These are phyloP conservation scores for Peterozyma toletana DNA, from an alignment of 805 yeast species.

Conservation along the genomic window DNA sequence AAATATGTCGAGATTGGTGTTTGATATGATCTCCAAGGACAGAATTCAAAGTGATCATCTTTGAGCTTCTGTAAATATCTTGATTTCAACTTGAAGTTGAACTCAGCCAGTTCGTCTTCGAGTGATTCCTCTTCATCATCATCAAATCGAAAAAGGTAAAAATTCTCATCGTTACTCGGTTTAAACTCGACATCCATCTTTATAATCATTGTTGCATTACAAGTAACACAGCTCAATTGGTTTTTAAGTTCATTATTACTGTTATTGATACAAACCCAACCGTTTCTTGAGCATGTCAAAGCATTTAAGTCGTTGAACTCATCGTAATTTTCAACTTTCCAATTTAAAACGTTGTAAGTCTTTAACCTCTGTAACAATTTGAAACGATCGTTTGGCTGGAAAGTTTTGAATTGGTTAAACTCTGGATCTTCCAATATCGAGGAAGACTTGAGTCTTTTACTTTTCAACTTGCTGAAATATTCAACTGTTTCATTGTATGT, in stretches of 20 bases:
- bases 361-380: constrained; percentile 31
- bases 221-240: constrained; percentile 24
- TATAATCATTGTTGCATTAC: constrained; percentile 22
- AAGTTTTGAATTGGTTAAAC: constrained; percentile 11
- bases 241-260: constrained; percentile 21
- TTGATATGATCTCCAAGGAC: constrained; percentile 15
- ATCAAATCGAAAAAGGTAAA: constrained; percentile 2
- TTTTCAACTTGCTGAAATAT: constrained; percentile 6
- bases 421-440: constrained; percentile 4
- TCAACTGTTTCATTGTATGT: constrained; percentile 6
- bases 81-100: background rate
- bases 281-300: constrained; percentile 39
- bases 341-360: constrained; percentile 37
- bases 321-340: constrained; percentile 28
- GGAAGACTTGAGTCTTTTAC: background rate
- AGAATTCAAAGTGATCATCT: constrained; percentile 12
- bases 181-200: constrained; percentile 14
- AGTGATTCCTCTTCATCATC: constrained; percentile 13
- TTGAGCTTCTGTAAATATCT: constrained; percentile 1
- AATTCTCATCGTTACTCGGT: constrained; percentile 5
- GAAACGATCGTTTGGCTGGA: constrained; percentile 30
- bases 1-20: constrained; percentile 13
- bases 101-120: constrained; percentile 15
- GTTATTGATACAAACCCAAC: constrained; percentile 37
- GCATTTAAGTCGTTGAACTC: constrained; percentile 27